Conservation (phyloP, 306 rosid species). For the Vigna nakashimae region DNA sequence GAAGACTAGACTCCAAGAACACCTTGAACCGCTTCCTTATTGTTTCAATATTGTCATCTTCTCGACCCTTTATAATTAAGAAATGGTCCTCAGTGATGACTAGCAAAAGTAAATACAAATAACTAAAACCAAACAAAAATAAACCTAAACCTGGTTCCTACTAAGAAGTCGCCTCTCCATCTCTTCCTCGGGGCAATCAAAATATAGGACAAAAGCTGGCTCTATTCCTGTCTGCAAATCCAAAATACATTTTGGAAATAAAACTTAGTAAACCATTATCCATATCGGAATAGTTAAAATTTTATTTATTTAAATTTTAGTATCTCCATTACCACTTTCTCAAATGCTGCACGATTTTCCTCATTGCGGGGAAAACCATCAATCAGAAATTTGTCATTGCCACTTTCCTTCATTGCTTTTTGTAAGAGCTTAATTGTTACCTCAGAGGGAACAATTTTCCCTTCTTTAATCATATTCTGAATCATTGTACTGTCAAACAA, state of each 20-base stretch:
- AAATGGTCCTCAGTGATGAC: conserved; percentile 20
- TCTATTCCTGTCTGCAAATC: conserved; percentile 84
- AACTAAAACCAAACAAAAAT: neutral
- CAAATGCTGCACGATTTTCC: conserved; percentile 99
- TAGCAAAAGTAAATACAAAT: conserved; percentile 7
- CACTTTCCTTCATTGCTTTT: conserved; percentile 75
- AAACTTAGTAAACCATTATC: conserved; percentile 16
- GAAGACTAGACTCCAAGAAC: conserved; percentile 90
- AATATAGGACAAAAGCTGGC: conserved; percentile 85
- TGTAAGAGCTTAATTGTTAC: conserved; percentile 94
- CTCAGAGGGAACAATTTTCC: conserved; percentile 94
- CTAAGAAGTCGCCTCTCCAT: conserved; percentile 89
- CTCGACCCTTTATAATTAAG: conserved; percentile 76
- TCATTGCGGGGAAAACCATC: conserved; percentile 99
- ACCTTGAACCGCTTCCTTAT: conserved; percentile 94
- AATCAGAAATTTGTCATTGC: conserved; percentile 91
- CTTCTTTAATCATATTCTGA: conserved; percentile 92
- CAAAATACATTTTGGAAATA: conserved; percentile 41
- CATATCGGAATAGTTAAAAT: conserved; percentile 15
- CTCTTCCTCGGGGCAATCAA: conserved; percentile 87
- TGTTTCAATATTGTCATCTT: conserved; percentile 94
- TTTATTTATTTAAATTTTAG: neutral
- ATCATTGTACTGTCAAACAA: conserved; percentile 82
- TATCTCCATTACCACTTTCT: conserved; percentile 67
- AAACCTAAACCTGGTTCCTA: conserved; percentile 81